Evolutionary conservation across 176 grass and related monocot genomes (phyloP).

Genomic region (Coix lacrymajobi): DNA sequence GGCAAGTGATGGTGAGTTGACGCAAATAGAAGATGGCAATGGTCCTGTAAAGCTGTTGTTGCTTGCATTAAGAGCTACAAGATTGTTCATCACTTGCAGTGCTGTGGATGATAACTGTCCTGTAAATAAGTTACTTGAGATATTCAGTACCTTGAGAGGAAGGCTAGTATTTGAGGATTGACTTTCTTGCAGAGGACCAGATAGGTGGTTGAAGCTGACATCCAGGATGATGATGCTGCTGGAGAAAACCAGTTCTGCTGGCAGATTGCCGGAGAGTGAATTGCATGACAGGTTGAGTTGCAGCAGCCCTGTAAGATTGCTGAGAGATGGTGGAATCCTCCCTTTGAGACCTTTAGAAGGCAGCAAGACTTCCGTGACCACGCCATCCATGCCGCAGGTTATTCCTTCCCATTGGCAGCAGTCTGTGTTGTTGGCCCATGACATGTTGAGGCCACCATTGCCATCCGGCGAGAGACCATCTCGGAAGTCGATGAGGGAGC

Average conservation of each 20-base stretch:
- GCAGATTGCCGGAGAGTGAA: slow-evolving; percentile 29
- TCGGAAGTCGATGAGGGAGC: slow-evolving; percentile 57
- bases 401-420: slow-evolving; percentile 79
- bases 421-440: slow-evolving; percentile 39
- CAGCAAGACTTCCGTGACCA: slow-evolving; percentile 44
- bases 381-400: slow-evolving; percentile 14
- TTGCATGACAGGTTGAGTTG: slow-evolving; percentile 65
- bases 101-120: slow-evolving; percentile 37
- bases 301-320: slow-evolving; percentile 44
- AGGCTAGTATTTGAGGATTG: not conserved
- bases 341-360: slow-evolving; percentile 49
- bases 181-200: slow-evolving; percentile 23
- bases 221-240: slow-evolving; percentile 44
- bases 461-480: slow-evolving; percentile 10
- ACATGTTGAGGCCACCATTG: slow-evolving; percentile 27
- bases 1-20: slow-evolving; percentile 28
- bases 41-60: slow-evolving; percentile 69
- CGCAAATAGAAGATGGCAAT: slow-evolving; percentile 56
- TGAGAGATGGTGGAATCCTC: slow-evolving; percentile 30
- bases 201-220: slow-evolving; percentile 64
- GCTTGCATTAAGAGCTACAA: slow-evolving; percentile 64
- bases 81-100: slow-evolving; percentile 37
- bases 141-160: slow-evolving; percentile 64
- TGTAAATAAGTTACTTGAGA: slow-evolving; percentile 63
- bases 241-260: slow-evolving; percentile 42